Percentiles rank a stretch among this genome's conserved stretches.
phyloP scores from a whole-genome alignment of 1,284 basidiomycete species.

The Austroboletus rostrupii region DNA sequence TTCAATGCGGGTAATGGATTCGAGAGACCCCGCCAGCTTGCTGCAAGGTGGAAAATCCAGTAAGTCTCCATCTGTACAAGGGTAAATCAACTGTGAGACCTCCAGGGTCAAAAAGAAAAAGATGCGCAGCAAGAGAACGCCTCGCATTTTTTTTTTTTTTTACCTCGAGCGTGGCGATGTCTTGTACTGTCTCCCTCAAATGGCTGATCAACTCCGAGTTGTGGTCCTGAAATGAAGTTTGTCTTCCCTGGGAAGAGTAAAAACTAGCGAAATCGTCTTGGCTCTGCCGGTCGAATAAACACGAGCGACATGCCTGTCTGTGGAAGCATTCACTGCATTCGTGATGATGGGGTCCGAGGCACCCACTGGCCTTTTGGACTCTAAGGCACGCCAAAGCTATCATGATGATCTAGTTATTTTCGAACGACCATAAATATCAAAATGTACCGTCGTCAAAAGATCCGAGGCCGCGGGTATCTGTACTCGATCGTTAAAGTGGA shows the following conservation, averaged over 20 bases:
- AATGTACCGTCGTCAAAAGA: slow-evolving; percentile 47
- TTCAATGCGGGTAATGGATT: slow-evolving; percentile 16
- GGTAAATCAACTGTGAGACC: slow-evolving; percentile 1
- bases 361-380: slow-evolving; percentile 40
- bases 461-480: slow-evolving; percentile 53
- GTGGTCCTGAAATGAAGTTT: slow-evolving; percentile 75
- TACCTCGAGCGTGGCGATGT: slow-evolving; percentile 69
- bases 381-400: slow-evolving; percentile 48
- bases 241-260: slow-evolving; percentile 81
- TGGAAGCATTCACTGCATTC: slow-evolving; percentile 64
- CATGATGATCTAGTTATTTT: slow-evolving; percentile 7
- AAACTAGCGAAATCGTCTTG: slow-evolving; percentile 46
- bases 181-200: slow-evolving; percentile 44
- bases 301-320: slow-evolving; percentile 55
- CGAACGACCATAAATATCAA: slow-evolving; percentile 1
- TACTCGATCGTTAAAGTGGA: slow-evolving; percentile 4
- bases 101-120: neutral
- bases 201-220: slow-evolving; percentile 64
- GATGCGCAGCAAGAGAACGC: slow-evolving; percentile 5
- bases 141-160: no score
- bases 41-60: slow-evolving; percentile 70
- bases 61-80: slow-evolving; percentile 73
- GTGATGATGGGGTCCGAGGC: slow-evolving; percentile 39
- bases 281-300: neutral
- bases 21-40: slow-evolving; percentile 47